A percentile compares a stretch with the other conserved stretches of the same genome.
phyloP scores from a whole-genome alignment of 1,139 yeast species.

The Yamadazyma atmosphaerica region DNA sequence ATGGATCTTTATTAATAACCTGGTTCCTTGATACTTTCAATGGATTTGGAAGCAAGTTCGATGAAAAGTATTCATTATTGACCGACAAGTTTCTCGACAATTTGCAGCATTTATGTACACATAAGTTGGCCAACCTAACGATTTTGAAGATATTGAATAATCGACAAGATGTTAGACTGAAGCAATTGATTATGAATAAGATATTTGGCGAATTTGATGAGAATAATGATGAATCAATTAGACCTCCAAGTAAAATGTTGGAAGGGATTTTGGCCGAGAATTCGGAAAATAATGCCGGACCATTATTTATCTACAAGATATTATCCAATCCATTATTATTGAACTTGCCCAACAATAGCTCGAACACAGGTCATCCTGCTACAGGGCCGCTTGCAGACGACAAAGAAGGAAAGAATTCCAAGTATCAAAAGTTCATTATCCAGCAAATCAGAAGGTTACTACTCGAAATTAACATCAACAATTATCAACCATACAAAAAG shows the following conservation, averaged over 20 bases:
- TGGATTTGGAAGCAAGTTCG: slow-evolving; percentile 50
- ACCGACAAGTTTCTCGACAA: slow-evolving; percentile 59
- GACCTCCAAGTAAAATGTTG: slow-evolving; percentile 29
- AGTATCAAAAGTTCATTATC: slow-evolving; percentile 57
- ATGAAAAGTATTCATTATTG: slow-evolving; percentile 34
- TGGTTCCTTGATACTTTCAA: slow-evolving; percentile 93
- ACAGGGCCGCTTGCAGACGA: slow-evolving; percentile 19
- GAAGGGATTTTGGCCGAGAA: slow-evolving; percentile 56
- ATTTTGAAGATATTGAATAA: slow-evolving; percentile 75
- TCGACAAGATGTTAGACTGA: slow-evolving; percentile 63
- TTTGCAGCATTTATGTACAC: slow-evolving; percentile 69
- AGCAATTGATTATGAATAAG: slow-evolving; percentile 59
- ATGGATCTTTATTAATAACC: slow-evolving; percentile 86
- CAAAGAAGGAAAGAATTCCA: slow-evolving; percentile 24
- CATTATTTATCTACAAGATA: slow-evolving; percentile 80
- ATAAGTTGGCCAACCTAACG: slow-evolving; percentile 84
- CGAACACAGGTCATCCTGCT: too few relatives aligned
- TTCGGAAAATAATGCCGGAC: slow-evolving; percentile 63
- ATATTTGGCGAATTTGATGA: slow-evolving; percentile 57
- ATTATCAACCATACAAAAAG: slow-evolving; percentile 77
- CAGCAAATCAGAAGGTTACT: slow-evolving; percentile 63
- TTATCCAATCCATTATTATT: slow-evolving; percentile 62
- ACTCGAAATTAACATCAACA: slow-evolving; percentile 53
- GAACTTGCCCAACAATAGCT: slow-evolving; percentile 18
- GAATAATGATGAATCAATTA: slow-evolving; percentile 19